A percentile compares a stretch with the other conserved stretches of the same genome.
Evolutionary conservation across 495 filamentous ascomycete species (phyloP).

Genomic region (Symbiotaphrina buchneri): DNA sequence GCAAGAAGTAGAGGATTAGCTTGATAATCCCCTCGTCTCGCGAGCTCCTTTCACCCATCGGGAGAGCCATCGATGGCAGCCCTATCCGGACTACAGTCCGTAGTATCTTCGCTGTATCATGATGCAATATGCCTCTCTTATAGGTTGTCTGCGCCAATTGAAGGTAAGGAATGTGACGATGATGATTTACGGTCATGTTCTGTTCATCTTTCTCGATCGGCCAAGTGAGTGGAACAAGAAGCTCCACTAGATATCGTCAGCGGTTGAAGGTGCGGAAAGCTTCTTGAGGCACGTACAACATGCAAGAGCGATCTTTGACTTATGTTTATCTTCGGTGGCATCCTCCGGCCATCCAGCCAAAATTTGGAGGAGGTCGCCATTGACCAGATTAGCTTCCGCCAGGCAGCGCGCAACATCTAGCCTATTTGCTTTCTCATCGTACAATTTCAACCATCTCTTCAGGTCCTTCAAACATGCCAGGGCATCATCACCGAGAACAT

Average conservation of each 20-base stretch:
- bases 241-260: conserved; percentile 32
- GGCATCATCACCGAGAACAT: conserved; percentile 84
- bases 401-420: conserved; percentile 90
- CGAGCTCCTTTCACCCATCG: conserved; percentile 47
- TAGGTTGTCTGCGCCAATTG: conserved; percentile 73
- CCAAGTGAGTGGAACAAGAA: conserved; percentile 91
- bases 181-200: conserved; percentile 80
- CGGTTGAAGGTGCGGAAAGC: neutral
- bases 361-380: conserved; percentile 76
- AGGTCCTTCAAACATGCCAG: conserved; percentile 80
- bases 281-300: conserved; percentile 36
- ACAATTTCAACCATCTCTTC: conserved; percentile 80
- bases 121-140: conserved; percentile 69
- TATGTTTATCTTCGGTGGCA: conserved; percentile 43
- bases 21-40: conserved; percentile 90
- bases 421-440: conserved; percentile 83
- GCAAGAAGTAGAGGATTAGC: conserved; percentile 65
- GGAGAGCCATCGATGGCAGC: conserved; percentile 68
- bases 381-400: conserved; percentile 80
- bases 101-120: conserved; percentile 52
- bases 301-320: conserved; percentile 60
- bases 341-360: conserved; percentile 52
- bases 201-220: conserved; percentile 57
- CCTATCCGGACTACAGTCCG: conserved; percentile 57
- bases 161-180: conserved; percentile 71